These are phyloP conservation scores for Salvia sclarea DNA, from an alignment of 305 asterid species.

Conservation along the genomic window DNA sequence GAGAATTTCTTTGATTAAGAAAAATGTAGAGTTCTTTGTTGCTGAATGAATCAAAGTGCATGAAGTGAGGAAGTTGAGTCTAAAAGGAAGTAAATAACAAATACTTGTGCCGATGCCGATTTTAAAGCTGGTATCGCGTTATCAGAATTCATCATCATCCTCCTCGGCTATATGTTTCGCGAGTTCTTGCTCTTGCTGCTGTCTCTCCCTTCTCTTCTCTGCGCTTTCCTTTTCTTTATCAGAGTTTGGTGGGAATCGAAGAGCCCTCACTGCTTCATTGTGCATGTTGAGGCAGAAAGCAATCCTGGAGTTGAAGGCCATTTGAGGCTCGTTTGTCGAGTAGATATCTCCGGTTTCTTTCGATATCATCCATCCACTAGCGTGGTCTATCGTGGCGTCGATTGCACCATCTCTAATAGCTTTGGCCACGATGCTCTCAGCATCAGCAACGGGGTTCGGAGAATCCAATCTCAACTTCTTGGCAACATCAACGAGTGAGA, in stretches of 20 bases:
- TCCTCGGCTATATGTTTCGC: conserved; percentile 93
- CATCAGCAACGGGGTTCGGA: conserved; percentile 83
- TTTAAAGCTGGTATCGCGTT: background rate
- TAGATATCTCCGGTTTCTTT: conserved; percentile 88
- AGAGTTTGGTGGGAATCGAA: conserved; percentile 80
- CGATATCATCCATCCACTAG: conserved; percentile 87
- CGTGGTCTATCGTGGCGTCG: conserved; percentile 80
- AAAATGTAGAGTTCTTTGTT: background rate
- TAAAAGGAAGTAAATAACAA: background rate
- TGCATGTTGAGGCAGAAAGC: conserved; percentile 91
- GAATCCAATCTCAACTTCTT: conserved; percentile 86
- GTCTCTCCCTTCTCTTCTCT: conserved; percentile 89
- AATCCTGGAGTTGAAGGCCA: conserved; percentile 84
- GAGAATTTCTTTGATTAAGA: too few species aligned
- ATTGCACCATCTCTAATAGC: conserved; percentile 95
- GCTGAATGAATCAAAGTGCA: background rate
- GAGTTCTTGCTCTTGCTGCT: conserved; percentile 93
- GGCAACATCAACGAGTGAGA: conserved; percentile 79
- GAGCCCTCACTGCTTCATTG: conserved; percentile 90
- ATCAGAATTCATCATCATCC: conserved; percentile 85
- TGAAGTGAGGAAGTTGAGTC: background rate
- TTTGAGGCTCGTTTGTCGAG: conserved; percentile 91
- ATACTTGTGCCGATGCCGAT: background rate
- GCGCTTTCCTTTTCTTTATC: conserved; percentile 89
- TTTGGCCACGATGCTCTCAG: conserved; percentile 88